phyloP scores from a whole-genome alignment of 495 filamentous ascomycete species.

The Trichocladium antarcticum region DNA sequence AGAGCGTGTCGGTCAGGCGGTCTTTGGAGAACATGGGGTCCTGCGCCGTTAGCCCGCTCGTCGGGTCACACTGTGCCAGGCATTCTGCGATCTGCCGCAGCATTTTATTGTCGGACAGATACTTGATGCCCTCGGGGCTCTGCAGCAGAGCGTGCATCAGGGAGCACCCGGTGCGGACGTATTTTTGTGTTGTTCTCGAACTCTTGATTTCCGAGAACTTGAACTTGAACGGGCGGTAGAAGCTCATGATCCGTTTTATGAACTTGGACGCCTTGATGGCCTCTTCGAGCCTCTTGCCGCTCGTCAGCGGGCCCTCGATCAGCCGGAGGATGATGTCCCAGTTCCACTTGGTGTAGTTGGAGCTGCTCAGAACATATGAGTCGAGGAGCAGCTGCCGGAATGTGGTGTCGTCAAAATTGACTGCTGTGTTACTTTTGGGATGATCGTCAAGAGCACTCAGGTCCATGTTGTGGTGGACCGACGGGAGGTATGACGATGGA shows the following conservation, averaged over 20 bases:
- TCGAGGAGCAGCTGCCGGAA: slow-evolving; percentile 82
- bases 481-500: slow-evolving; percentile 30
- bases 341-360: slow-evolving; percentile 89
- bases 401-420: slow-evolving; percentile 73
- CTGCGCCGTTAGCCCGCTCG: slow-evolving; percentile 79
- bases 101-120: slow-evolving; percentile 84
- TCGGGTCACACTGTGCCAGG: slow-evolving; percentile 79
- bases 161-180: slow-evolving; percentile 79
- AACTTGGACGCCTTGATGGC: slow-evolving; percentile 93
- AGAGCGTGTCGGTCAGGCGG: slow-evolving; percentile 71
- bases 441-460: slow-evolving; percentile 44
- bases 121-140: slow-evolving; percentile 68
- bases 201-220: slow-evolving; percentile 78
- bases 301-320: slow-evolving; percentile 88
- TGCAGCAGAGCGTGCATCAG: slow-evolving; percentile 77
- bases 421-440: slow-evolving; percentile 57
- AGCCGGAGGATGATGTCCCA: slow-evolving; percentile 86
- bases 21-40: slow-evolving; percentile 79
- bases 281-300: slow-evolving; percentile 83
- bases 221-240: slow-evolving; percentile 94
- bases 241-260: slow-evolving; percentile 84
- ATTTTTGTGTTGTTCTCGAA: slow-evolving; percentile 86
- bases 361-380: slow-evolving; percentile 70
- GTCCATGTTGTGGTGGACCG: slow-evolving; percentile 31
- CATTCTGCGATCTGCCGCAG: slow-evolving; percentile 90